Conservation (phyloP, 768 basidiomycete species). For the Chalciporus chontae region DNA sequence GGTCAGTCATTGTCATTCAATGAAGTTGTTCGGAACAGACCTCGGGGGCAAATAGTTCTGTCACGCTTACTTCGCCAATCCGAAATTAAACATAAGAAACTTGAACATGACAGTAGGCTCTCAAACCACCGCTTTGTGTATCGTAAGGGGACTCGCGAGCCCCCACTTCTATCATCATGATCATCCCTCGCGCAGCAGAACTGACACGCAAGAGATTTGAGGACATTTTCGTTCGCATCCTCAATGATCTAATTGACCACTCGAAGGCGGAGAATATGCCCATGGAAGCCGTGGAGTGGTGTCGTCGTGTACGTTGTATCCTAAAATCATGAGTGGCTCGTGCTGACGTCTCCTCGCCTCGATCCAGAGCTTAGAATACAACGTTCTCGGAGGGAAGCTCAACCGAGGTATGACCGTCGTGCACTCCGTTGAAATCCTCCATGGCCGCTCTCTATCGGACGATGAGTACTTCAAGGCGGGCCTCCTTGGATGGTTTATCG, state of each 20-base stretch:
- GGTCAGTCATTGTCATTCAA: no score
- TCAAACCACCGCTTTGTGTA: no score
- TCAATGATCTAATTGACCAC: constrained; percentile 50
- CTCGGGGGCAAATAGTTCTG: no score
- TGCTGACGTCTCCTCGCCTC: neutral
- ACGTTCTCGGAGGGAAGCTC: constrained; percentile 94
- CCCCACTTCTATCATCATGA: no score
- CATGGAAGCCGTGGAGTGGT: constrained; percentile 81
- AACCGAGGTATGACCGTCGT: constrained; percentile 94
- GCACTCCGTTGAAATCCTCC: constrained; percentile 87
- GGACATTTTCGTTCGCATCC: constrained; percentile 67
- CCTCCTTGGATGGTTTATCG: no score
- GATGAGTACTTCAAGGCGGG: no score
- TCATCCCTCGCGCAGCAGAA: no score
- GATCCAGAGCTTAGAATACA: constrained; percentile 79
- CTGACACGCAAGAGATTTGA: constrained; percentile 58
- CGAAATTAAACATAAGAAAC: no score
- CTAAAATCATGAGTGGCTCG: constrained; percentile 41
- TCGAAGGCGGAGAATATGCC: constrained; percentile 75
- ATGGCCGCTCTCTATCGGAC: constrained; percentile 40
- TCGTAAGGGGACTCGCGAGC: no score
- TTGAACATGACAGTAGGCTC: no score
- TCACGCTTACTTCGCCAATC: no score
- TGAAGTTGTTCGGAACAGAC: no score
- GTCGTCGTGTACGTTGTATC: constrained; percentile 36